phyloP scores from a whole-genome alignment of 148 eudicot genomes.

The Diospyros lotus region DNA sequence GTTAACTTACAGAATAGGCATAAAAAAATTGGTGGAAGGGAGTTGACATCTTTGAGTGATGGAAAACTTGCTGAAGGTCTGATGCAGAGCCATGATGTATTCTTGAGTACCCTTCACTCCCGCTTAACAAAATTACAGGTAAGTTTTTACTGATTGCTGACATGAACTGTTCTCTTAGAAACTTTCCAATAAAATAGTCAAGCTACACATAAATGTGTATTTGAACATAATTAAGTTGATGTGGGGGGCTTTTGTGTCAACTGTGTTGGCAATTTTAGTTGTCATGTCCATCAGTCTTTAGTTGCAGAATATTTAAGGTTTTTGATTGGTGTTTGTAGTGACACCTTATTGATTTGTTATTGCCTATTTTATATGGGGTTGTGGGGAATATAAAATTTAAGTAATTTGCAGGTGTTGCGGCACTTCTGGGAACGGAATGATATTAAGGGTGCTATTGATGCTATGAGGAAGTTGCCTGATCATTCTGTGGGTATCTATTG shows the following conservation, averaged over 20 bases:
- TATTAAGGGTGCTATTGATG: conserved; percentile 67
- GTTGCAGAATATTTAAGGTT: neutral
- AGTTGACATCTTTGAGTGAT: conserved; percentile 32
- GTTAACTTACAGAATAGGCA: conserved; percentile 49
- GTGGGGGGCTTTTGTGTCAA: neutral
- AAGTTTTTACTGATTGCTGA: conserved; percentile 10
- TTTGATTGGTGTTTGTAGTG: neutral
- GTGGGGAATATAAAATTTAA: neutral
- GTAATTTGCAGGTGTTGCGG: conserved; percentile 59
- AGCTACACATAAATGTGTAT: neutral
- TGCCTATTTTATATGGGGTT: neutral
- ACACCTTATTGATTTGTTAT: too few species aligned
- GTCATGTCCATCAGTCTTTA: neutral
- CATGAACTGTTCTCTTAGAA: neutral
- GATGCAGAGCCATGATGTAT: conserved; percentile 74
- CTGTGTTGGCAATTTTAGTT: too few species aligned
- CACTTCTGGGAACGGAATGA: conserved; percentile 85
- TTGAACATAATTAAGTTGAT: neutral
- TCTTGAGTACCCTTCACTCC: conserved; percentile 70
- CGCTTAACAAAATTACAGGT: conserved; percentile 93
- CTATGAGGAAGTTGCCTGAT: conserved; percentile 71
- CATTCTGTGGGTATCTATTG: conserved; percentile 61
- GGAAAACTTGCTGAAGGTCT: conserved; percentile 47
- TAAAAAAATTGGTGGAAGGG: conserved; percentile 45
- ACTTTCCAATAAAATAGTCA: neutral